Evolutionary conservation across 495 filamentous ascomycete genomes (phyloP).

Genomic region (Tuber borchii): DNA sequence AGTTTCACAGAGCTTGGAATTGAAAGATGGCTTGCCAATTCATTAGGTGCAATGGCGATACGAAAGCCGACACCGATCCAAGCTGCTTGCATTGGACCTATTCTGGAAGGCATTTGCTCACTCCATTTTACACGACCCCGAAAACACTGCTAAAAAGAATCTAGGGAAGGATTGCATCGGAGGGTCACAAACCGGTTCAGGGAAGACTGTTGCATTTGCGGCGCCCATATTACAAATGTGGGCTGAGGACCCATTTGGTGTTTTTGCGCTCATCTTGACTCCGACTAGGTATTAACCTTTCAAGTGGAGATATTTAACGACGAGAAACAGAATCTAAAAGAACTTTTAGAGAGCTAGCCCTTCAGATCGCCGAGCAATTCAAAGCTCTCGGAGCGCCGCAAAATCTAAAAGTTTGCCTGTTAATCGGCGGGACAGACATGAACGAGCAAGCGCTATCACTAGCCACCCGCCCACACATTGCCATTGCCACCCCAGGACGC

Average conservation of each 20-base stretch:
- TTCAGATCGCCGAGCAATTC: slow-evolving; percentile 94
- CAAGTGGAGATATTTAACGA: slow-evolving; percentile 5
- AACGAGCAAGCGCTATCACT: slow-evolving; percentile 77
- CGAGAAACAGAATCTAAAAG: background rate
- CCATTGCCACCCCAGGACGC: slow-evolving; percentile 90
- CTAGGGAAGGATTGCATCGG: slow-evolving; percentile 75
- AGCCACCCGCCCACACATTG: slow-evolving; percentile 72
- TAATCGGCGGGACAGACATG: slow-evolving; percentile 92
- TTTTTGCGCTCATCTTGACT: slow-evolving; percentile 83
- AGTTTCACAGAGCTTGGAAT: slow-evolving; percentile 71
- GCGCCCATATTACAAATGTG: slow-evolving; percentile 89
- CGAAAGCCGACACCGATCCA: slow-evolving; percentile 86
- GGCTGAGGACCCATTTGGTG: slow-evolving; percentile 84
- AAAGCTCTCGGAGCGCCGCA: slow-evolving; percentile 82
- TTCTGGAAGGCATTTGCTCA: slow-evolving; percentile 59
- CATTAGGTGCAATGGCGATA: slow-evolving; percentile 80
- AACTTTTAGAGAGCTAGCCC: slow-evolving; percentile 66
- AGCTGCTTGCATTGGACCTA: slow-evolving; percentile 80
- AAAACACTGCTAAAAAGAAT: slow-evolving; percentile 8
- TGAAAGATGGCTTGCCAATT: slow-evolving; percentile 80
- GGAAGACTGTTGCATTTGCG: slow-evolving; percentile 96
- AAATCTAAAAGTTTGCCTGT: slow-evolving; percentile 71
- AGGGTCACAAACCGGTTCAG: slow-evolving; percentile 89
- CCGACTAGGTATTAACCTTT: slow-evolving; percentile 61
- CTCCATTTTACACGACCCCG: background rate